phyloP scores from a whole-genome alignment of 495 filamentous ascomycete genomes.

The Podospora pseudopauciseta region DNA sequence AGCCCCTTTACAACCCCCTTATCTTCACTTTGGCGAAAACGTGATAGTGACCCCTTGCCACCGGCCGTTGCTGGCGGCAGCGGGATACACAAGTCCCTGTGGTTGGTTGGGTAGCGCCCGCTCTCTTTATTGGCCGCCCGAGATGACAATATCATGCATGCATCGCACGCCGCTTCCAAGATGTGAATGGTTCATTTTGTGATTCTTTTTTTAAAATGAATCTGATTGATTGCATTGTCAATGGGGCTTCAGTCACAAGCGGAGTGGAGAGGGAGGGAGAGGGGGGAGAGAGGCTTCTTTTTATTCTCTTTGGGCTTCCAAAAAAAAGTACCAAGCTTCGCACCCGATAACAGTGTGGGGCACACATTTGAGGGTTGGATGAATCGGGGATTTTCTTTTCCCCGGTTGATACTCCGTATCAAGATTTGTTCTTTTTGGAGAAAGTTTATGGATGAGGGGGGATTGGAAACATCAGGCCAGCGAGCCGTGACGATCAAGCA shows the following conservation, averaged over 20 bases:
- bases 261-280: too few relatives aligned
- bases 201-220: not conserved
- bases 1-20: not conserved
- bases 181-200: not conserved
- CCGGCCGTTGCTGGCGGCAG: slow-evolving; percentile 4
- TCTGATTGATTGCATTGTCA: not conserved
- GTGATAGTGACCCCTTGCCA: not conserved
- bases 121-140: slow-evolving; percentile 7
- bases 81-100: not conserved
- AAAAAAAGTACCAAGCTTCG: not conserved
- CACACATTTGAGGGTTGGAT: not conserved
- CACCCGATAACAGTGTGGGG: not conserved
- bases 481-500: slow-evolving; percentile 4
- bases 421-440: not conserved
- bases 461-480: not conserved
- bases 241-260: not conserved
- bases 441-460: not conserved
- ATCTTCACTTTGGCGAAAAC: not conserved
- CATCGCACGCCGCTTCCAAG: slow-evolving; percentile 2
- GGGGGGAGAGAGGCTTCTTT: not conserved
- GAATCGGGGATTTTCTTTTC: not conserved
- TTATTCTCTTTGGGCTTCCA: not conserved
- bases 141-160: slow-evolving; percentile 9
- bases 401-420: not conserved
- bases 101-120: slow-evolving; percentile 3